Evolutionary conservation across 192 early-diverging fungal genomes (phyloP).

Genomic region (Oehlia diaphana): DNA sequence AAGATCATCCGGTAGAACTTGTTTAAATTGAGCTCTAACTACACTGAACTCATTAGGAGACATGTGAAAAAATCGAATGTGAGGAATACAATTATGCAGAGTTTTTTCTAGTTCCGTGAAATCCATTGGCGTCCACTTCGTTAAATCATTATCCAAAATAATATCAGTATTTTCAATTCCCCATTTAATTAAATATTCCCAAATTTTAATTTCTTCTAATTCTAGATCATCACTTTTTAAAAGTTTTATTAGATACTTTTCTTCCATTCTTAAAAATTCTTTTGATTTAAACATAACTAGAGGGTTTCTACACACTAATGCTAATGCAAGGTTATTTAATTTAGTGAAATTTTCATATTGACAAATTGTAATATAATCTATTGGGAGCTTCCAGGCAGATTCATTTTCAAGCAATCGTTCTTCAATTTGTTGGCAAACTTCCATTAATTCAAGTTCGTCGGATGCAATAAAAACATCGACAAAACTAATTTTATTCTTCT

Average conservation of each 20-base stretch:
- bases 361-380: background rate
- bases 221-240: constrained; percentile 6
- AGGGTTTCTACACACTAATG: background rate
- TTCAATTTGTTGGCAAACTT: background rate
- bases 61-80: background rate
- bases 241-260: background rate
- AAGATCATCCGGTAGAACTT: background rate
- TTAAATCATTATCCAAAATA: background rate
- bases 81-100: background rate
- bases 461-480: background rate
- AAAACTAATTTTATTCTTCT: background rate
- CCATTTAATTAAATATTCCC: constrained; percentile 21
- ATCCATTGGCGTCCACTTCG: background rate
- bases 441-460: background rate
- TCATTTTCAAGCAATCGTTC: background rate
- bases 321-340: background rate
- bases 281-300: background rate
- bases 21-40: too few species aligned
- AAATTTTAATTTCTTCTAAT: constrained; percentile 10
- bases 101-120: background rate
- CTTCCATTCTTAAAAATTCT: background rate
- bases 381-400: background rate
- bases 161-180: background rate
- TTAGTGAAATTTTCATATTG: background rate
- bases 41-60: too few species aligned